Conservation (phyloP, 176 grass and related monocot genomes). For the Rhynchospora tenuis region DNA sequence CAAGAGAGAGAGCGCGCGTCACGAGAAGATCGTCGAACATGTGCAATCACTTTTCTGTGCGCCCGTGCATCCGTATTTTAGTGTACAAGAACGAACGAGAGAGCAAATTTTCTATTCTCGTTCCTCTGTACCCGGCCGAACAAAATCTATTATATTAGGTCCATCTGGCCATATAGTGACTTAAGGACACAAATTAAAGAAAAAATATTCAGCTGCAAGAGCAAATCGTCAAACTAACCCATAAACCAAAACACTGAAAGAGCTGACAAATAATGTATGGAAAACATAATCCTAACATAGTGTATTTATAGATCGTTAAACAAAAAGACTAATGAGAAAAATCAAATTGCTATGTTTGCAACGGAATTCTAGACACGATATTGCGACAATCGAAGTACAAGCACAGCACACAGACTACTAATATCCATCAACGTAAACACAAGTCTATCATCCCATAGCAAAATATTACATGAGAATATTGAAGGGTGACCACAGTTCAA, state of each 20-base stretch:
- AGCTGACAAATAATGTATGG: background rate
- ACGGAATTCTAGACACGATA: background rate
- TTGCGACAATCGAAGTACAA: conserved; percentile 1
- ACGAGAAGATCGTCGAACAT: background rate
- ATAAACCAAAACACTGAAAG: background rate
- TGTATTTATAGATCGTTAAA: background rate
- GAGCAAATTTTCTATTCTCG: background rate
- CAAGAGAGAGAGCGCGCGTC: too few species aligned
- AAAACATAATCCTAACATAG: background rate
- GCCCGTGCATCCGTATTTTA: background rate
- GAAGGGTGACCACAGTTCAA: background rate
- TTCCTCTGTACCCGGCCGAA: background rate
- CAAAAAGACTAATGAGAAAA: background rate
- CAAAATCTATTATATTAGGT: background rate
- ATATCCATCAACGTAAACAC: background rate
- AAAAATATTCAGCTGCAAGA: background rate
- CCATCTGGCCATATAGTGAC: background rate
- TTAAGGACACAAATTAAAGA: background rate
- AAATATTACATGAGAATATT: conserved; percentile 6
- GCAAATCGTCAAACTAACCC: background rate
- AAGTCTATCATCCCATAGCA: background rate
- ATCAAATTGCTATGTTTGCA: background rate
- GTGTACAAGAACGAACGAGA: background rate
- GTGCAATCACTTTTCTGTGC: background rate
- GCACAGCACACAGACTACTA: background rate